Evolutionary conservation across 352 stramenopile genomes (phyloP).

Genomic region (Globisporangium rhizosaccharum): DNA sequence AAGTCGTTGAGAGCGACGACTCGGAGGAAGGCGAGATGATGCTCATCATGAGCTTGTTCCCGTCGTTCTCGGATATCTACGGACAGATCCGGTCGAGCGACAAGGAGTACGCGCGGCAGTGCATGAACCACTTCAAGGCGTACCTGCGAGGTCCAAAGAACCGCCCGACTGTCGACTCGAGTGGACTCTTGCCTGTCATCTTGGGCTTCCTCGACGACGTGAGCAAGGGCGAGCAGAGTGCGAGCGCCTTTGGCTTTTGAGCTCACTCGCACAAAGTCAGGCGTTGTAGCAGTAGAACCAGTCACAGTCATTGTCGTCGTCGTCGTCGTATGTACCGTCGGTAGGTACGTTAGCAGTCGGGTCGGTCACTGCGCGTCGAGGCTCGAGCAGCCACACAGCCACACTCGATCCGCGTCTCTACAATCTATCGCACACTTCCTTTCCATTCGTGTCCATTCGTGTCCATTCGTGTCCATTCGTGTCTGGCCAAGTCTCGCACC

Average conservation of each 20-base stretch:
- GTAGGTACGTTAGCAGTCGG: background rate
- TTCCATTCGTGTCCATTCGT: too few species aligned
- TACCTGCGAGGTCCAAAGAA: constrained; percentile 86
- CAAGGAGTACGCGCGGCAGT: constrained; percentile 78
- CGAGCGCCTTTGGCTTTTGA: constrained; percentile 78
- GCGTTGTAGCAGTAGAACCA: background rate
- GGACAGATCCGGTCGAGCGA: constrained; percentile 76
- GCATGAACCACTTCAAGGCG: constrained; percentile 79
- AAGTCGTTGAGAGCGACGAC: constrained; percentile 78
- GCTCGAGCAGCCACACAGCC: background rate
- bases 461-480: too few species aligned
- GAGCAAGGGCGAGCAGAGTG: constrained; percentile 42
- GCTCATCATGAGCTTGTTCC: constrained; percentile 81
- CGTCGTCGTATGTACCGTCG: background rate
- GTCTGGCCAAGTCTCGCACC: too few species aligned
- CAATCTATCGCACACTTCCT: too few species aligned
- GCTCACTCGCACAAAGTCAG: background rate
- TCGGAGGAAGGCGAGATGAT: constrained; percentile 74
- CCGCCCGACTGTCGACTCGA: constrained; percentile 63
- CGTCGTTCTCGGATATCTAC: constrained; percentile 86
- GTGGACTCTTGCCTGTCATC: constrained; percentile 68
- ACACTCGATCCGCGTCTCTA: too few species aligned
- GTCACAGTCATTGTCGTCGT: background rate
- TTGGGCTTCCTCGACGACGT: constrained; percentile 73
- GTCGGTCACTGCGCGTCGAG: background rate